Conservation (phyloP, 805 yeast species). For the Dipodascus geniculatus region DNA sequence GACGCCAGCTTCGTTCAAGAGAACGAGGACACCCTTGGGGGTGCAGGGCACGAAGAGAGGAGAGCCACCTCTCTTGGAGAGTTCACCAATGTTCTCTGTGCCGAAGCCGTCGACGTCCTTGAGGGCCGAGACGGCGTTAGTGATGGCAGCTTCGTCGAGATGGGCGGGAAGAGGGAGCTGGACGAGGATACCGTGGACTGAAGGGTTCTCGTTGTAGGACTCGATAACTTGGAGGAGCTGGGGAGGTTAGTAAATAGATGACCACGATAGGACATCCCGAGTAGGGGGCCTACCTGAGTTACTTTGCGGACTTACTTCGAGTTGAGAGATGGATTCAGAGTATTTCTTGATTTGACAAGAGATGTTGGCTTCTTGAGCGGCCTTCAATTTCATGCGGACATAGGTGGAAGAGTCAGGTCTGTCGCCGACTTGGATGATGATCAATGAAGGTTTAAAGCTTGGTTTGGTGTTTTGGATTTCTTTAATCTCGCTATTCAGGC, state of each 20-base stretch:
- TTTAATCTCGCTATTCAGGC: constrained; percentile 40
- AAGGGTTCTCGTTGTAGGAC: constrained; percentile 55
- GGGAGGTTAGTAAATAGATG: neutral
- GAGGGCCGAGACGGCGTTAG: constrained; percentile 64
- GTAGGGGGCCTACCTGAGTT: neutral
- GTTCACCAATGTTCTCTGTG: constrained; percentile 78
- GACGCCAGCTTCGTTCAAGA: constrained; percentile 57
- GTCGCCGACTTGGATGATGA: constrained; percentile 81
- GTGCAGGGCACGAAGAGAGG: constrained; percentile 90
- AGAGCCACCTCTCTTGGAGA: constrained; percentile 73
- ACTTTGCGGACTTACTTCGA: constrained; percentile 28
- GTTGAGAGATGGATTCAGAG: constrained; percentile 50
- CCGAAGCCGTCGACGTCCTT: constrained; percentile 97
- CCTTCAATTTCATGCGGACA: constrained; percentile 82
- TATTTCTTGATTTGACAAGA: constrained; percentile 53
- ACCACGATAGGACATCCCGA: neutral
- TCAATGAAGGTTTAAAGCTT: constrained; percentile 60
- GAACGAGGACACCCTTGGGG: constrained; percentile 81
- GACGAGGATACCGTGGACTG: constrained; percentile 76
- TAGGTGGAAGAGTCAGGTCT: constrained; percentile 90
- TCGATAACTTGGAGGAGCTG: constrained; percentile 41
- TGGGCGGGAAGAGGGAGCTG: constrained; percentile 85
- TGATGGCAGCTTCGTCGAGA: constrained; percentile 65
- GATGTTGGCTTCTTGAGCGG: constrained; percentile 75
- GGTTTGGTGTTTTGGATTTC: constrained; percentile 32